These are phyloP conservation scores for Aspergillus pseudotamarii DNA, from an alignment of 2,329 filamentous ascomycete species.

Conservation along the genomic window DNA sequence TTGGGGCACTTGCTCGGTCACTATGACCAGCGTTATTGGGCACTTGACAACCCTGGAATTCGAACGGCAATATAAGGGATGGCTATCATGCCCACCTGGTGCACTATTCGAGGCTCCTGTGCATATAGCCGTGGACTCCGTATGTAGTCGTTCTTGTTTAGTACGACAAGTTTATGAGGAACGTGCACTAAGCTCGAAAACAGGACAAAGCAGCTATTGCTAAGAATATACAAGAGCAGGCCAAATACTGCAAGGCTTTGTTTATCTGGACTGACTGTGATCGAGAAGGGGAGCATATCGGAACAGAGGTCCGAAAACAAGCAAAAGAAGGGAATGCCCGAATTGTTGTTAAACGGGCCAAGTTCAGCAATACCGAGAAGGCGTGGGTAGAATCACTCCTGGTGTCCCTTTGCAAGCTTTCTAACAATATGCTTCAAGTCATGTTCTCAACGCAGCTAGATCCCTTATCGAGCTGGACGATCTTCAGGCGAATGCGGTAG, in stretches of 20 bases:
- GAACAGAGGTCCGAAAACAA: slow-evolving; percentile 82
- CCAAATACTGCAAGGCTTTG: slow-evolving; percentile 70
- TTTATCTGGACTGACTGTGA: slow-evolving; percentile 99
- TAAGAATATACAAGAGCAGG: slow-evolving; percentile 80
- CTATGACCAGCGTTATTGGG: slow-evolving; percentile 90
- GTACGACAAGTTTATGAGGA: background rate
- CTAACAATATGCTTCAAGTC: slow-evolving; percentile 53
- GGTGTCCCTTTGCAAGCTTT: background rate
- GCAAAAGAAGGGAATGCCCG: slow-evolving; percentile 72
- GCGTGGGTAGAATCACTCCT: slow-evolving; percentile 61
- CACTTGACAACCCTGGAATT: slow-evolving; percentile 87
- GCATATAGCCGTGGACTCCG: slow-evolving; percentile 66
- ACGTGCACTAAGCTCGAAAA: slow-evolving; percentile 19
- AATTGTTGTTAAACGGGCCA: slow-evolving; percentile 81
- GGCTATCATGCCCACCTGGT: slow-evolving; percentile 78
- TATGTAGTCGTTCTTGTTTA: slow-evolving; percentile 39
- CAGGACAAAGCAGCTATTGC: slow-evolving; percentile 81
- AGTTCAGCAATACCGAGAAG: slow-evolving; percentile 94
- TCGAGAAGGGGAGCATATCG: slow-evolving; percentile 95
- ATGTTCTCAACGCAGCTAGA: slow-evolving; percentile 81
- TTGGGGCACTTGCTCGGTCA: slow-evolving; percentile 82
- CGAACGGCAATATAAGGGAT: slow-evolving; percentile 70
- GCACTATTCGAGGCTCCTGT: slow-evolving; percentile 82
- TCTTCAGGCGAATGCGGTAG: slow-evolving; percentile 81
- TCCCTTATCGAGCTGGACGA: slow-evolving; percentile 79